Base-by-base conservation (phyloP, 148 eudicot species). In the Tetragonia tetragonoides region DNA sequence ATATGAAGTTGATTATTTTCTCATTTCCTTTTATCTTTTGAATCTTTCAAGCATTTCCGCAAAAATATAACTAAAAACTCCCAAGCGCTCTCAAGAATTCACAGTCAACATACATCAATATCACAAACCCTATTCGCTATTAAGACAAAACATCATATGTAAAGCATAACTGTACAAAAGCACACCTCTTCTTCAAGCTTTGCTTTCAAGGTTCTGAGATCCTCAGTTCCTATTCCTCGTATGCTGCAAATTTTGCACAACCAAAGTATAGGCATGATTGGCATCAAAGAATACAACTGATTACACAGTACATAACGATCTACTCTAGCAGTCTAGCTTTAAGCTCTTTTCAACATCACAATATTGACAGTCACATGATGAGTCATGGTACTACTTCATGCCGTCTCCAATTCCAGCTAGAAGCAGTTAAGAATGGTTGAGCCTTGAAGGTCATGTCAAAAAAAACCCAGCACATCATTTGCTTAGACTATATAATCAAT, bases 141-240 rank as follows among this genome's bases (percentile, higher is more conserved):
- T 21, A 51, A 66, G 47, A 70, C 14, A 51, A 62, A 73, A 71
- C 47, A 53, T 3, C 51, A 47, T 49, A 49, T 47, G 64, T 57
- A 65, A 74, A 71, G 34, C 28, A 47, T 70, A 28, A 44, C 40
- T 47, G 76, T 11, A 38, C 40, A 68, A 44, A 40, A 74, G 54
- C 53, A 28, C 77, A 91, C 99, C 97, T 95, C 99, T 88, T 90
- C 87, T 77, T 91, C 89, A 63, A 95, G 97, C 82, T 87, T 87
- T 81, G 87, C 90, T 86, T 95, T 95, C 78, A 95, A 80, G 83
- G 38, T 73, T 85, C 75, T 87, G 62, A 95, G 92, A 84, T 95
- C 97, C 54, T 87, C 88, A 4, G 65, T 21, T 64, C 79, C 81
- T 66, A 93, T 89, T 76, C 97, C 99, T 82, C 85, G 90, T 75